Evolutionary conservation across 345 rosid genomes (phyloP).

Genomic region (Arabidopsis suecica): DNA sequence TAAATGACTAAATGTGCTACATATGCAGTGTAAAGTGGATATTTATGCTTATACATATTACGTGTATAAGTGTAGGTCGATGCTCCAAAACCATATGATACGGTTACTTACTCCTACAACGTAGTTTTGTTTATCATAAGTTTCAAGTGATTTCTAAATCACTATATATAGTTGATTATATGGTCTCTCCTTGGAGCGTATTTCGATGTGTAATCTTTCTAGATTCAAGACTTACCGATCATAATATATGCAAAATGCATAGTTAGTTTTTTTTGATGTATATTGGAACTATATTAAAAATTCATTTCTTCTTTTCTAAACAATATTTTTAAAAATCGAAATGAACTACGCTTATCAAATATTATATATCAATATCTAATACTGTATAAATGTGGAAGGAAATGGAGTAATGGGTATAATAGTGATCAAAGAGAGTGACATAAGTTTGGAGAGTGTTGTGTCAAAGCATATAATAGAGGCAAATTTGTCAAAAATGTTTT

Average conservation of each 20-base stretch:
- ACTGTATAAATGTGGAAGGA: neutral
- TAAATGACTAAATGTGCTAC: neutral
- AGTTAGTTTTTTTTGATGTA: neutral
- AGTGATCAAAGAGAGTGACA: conserved; percentile 20
- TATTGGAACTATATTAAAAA: neutral
- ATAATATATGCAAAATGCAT: neutral
- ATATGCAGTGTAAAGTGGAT: conserved; percentile 21
- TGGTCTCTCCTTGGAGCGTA: neutral
- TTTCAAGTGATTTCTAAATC: neutral
- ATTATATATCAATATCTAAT: neutral
- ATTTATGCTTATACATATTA: conserved; percentile 9
- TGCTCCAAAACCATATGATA: conserved; percentile 22
- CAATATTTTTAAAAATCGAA: neutral
- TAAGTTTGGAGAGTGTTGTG: conserved; percentile 37
- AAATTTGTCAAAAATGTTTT: conserved; percentile 23
- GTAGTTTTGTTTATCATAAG: conserved; percentile 14
- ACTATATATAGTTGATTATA: neutral
- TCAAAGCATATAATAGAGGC: conserved; percentile 34
- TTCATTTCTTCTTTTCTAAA: conserved; percentile 4
- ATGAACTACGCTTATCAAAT: neutral
- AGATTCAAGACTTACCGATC: neutral
- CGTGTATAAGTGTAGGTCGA: conserved; percentile 8
- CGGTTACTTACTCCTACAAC: conserved; percentile 6
- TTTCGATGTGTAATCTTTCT: neutral
- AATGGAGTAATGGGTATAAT: conserved; percentile 14